Evolutionary conservation across 345 rosid species (phyloP), one percentile per base, ranked within the genome.

Genomic region (Aethionema arabicum): DNA sequence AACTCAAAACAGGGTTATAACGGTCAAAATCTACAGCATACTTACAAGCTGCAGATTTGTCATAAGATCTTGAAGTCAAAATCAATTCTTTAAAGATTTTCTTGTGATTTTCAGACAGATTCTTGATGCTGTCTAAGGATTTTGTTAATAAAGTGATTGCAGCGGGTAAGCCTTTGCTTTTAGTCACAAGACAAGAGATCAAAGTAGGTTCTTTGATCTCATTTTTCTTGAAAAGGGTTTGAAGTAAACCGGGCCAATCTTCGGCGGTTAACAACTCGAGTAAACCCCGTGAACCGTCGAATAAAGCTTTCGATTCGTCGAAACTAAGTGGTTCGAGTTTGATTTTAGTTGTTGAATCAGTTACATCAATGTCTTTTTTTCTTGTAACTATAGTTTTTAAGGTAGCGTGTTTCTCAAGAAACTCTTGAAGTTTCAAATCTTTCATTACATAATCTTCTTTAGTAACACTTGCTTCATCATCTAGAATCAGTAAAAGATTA

Each of bases 401-500:
- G 4, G 5, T 2, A 1, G 27, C 0, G 32, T n/a, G 3, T n/a
- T 11, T 0, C 29, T 38, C 2, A 43, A 58, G 59, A 31, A 54
- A 37, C 2, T 6, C 0, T 32, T 4, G 3, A 3, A 60, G 61
- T 0, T 46, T 11, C 32, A 73, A 41, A 2, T 30, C 32, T 3
- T 45, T 0, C 69, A 62, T 44, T 4, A 71, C 12, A 13, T 61
- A 4, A 0, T 40, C 0, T 46, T 71, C 72, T 4, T 38, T 59
- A 46, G 42, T 33, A 32, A 45, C 30, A 5, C n/a, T 59, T 35
- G 58, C 66, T 62, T 63, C 77, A 65, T 71, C 84, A 60, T 81
- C 85, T 66, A 83, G 49, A 67, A 83, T 65, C 51, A 83, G 56
- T 11, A 84, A 46, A 78, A 81, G 61, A 61, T 49, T 66, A 16